Percentiles rank a stretch among this genome's conserved stretches.
Conservation (phyloP, 2,329 filamentous ascomycete genomes). For the Thielaviopsis musarum region DNA sequence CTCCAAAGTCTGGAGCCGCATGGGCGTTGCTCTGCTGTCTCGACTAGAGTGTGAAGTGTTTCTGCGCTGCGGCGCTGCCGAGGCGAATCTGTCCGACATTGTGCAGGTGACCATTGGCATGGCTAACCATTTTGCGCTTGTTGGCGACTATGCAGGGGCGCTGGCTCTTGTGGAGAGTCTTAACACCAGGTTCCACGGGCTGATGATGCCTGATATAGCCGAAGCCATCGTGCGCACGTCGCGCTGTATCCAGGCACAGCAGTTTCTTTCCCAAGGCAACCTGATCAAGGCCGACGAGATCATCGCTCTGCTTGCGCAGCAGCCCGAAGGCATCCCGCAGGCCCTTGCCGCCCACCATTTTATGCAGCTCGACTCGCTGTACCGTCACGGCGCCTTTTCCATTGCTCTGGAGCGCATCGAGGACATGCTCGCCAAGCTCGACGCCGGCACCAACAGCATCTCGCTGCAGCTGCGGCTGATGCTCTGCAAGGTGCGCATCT, state of each 20-base stretch:
- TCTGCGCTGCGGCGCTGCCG: constrained; percentile 43
- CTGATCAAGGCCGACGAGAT: constrained; percentile 57
- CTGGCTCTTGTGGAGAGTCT: neutral
- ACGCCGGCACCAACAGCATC: constrained; percentile 30
- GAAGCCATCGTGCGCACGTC: neutral
- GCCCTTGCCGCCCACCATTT: constrained; percentile 33
- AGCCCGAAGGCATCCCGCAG: constrained; percentile 35
- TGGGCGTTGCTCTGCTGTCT: constrained; percentile 40
- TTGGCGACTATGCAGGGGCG: neutral
- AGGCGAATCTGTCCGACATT: constrained; percentile 45
- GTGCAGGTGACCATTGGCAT: constrained; percentile 51
- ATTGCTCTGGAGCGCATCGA: constrained; percentile 33
- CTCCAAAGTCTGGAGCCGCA: constrained; percentile 42
- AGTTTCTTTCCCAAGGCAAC: constrained; percentile 30
- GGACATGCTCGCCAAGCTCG: constrained; percentile 26
- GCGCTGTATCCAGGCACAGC: neutral
- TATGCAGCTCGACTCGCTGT: constrained; percentile 35
- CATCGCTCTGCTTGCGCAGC: constrained; percentile 21
- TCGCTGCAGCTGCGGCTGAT: constrained; percentile 54
- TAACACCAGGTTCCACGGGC: neutral
- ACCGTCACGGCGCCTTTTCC: constrained; percentile 29
- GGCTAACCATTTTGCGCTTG: constrained; percentile 24
- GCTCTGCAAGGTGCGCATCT: constrained; percentile 53
- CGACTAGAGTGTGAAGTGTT: constrained; percentile 49
- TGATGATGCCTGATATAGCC: neutral